These are phyloP conservation scores for Blastobotrys aristatus DNA, from an alignment of 1,139 yeast species.

Conservation along the genomic window DNA sequence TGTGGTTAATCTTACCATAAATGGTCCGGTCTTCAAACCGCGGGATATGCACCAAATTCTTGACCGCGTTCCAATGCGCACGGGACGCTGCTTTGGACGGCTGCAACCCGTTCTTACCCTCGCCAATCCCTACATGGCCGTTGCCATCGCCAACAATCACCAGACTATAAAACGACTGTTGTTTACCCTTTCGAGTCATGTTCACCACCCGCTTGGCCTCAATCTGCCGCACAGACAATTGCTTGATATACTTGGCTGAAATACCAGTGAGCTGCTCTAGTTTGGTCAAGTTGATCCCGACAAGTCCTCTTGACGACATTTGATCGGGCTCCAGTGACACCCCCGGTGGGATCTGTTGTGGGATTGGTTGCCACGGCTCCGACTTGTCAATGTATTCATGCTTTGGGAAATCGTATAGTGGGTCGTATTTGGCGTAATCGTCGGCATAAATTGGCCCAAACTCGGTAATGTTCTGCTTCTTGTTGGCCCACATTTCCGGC, in stretches of 20 bases:
- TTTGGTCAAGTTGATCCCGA: constrained; percentile 39
- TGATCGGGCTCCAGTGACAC: constrained; percentile 33
- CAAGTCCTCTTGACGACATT: constrained; percentile 35
- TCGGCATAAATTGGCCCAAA: constrained; percentile 61
- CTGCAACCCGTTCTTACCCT: constrained; percentile 83
- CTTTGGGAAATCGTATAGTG: constrained; percentile 52
- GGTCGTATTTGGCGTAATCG: constrained; percentile 53
- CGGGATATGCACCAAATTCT: constrained; percentile 75
- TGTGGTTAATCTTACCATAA: constrained; percentile 74
- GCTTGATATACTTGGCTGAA: constrained; percentile 57
- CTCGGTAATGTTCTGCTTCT: constrained; percentile 37
- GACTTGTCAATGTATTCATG: constrained; percentile 42
- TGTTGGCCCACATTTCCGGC: constrained; percentile 50
- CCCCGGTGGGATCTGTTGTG: constrained; percentile 40
- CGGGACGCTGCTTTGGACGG: constrained; percentile 72
- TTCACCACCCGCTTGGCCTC: constrained; percentile 71
- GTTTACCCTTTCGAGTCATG: constrained; percentile 93
- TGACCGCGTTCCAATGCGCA: constrained; percentile 93
- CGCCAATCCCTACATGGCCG: constrained; percentile 94
- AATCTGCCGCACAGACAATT: constrained; percentile 50
- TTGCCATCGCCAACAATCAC: constrained; percentile 90
- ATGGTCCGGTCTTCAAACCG: constrained; percentile 90
- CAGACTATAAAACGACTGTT: constrained; percentile 74
- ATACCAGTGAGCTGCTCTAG: constrained; percentile 61
- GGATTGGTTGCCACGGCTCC: constrained; percentile 42